These are phyloP conservation scores for Vicia faba DNA, from an alignment of 306 rosid genomes.

Conservation along the genomic window DNA sequence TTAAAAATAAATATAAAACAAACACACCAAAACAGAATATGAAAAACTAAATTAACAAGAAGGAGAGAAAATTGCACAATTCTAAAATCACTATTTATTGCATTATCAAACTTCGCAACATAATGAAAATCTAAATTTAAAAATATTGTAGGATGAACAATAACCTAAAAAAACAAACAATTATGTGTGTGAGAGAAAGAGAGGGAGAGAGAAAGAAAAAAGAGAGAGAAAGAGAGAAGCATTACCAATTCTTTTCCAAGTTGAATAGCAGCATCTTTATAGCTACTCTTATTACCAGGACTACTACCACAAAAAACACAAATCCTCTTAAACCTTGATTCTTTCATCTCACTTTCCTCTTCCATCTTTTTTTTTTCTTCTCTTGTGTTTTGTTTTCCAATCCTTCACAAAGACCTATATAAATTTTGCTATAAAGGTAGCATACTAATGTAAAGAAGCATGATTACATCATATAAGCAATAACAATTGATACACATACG, in stretches of 20 bases:
- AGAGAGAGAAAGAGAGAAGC: neutral
- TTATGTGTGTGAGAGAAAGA: neutral
- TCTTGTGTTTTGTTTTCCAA: neutral
- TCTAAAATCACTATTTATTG: neutral
- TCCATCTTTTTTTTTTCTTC: constrained; percentile 40
- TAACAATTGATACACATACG: constrained; percentile 23
- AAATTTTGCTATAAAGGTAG: neutral
- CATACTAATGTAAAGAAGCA: too few species aligned
- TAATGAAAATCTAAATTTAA: neutral
- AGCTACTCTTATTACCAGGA: constrained; percentile 76
- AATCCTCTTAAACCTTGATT: constrained; percentile 78
- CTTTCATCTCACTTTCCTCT: constrained; percentile 47
- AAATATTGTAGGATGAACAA: neutral
- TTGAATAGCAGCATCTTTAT: constrained; percentile 89
- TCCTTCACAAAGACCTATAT: neutral
- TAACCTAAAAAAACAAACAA: neutral
- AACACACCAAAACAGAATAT: neutral
- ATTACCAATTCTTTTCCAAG: constrained; percentile 88
- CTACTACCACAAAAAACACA: constrained; percentile 98
- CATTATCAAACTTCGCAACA: neutral
- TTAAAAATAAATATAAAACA: neutral
- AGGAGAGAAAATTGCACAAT: neutral
- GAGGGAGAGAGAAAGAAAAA: neutral
- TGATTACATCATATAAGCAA: constrained; percentile 39
- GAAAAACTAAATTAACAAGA: neutral